These are phyloP conservation scores for Leccinum ochraceum DNA, from an alignment of 768 basidiomycete species.

Conservation along the genomic window DNA sequence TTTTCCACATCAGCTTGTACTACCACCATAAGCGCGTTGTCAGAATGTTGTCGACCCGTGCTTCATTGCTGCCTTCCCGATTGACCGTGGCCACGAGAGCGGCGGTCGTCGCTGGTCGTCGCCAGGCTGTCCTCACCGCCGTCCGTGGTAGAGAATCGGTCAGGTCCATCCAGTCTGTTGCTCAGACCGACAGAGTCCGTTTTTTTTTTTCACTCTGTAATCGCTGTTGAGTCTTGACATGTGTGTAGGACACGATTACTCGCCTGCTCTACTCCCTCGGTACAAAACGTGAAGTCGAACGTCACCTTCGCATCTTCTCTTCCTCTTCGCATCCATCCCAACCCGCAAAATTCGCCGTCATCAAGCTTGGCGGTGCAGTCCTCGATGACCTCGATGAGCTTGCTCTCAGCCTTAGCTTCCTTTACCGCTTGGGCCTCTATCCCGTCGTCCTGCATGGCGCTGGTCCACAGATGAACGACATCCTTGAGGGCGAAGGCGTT, in stretches of 20 bases:
- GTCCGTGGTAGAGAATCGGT: slow-evolving; percentile 40
- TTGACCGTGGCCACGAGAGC: slow-evolving; percentile 45
- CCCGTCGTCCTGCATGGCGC: slow-evolving; percentile 96
- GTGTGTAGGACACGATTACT: slow-evolving; percentile 87
- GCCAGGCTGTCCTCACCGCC: slow-evolving; percentile 42
- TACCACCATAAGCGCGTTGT: slow-evolving; percentile 2
- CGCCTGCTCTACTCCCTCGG: slow-evolving; percentile 96
- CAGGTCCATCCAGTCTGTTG: slow-evolving; percentile 57
- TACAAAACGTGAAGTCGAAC: slow-evolving; percentile 95
- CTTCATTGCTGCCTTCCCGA: slow-evolving; percentile 23
- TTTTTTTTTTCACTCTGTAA: not conserved
- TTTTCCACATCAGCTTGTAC: slow-evolving; percentile 2
- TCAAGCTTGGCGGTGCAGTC: slow-evolving; percentile 98
- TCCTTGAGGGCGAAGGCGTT: slow-evolving; percentile 90
- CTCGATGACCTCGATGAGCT: slow-evolving; percentile 91
- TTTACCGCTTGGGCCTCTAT: slow-evolving; percentile 97
- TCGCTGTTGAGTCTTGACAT: not conserved
- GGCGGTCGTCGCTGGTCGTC: slow-evolving; percentile 44
- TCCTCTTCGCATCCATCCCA: slow-evolving; percentile 87
- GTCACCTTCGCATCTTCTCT: slow-evolving; percentile 97
- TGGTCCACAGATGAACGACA: slow-evolving; percentile 92
- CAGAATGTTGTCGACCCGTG: slow-evolving; percentile 35
- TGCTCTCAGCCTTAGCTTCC: slow-evolving; percentile 92
- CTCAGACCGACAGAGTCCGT: slow-evolving; percentile 74
- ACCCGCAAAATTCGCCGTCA: slow-evolving; percentile 94